phyloP scores from a whole-genome alignment of 2,329 filamentous ascomycete species.

The Hortaea werneckii region DNA sequence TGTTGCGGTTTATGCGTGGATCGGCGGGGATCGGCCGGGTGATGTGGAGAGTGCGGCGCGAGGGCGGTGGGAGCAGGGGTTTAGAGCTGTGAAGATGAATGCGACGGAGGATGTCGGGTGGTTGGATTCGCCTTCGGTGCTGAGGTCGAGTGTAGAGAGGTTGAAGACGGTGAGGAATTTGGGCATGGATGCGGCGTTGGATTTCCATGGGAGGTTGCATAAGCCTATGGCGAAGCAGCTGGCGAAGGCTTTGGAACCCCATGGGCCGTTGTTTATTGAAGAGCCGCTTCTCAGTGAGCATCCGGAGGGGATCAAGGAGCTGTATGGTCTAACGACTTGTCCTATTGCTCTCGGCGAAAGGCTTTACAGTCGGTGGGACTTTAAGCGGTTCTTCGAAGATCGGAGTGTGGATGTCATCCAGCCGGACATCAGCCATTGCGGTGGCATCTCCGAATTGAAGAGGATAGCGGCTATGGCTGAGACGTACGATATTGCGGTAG shows the following conservation, averaged over 20 bases:
- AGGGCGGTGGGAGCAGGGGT: conserved; percentile 50
- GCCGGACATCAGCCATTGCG: conserved; percentile 61
- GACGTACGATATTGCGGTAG: conserved; percentile 51
- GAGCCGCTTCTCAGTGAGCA: conserved; percentile 64
- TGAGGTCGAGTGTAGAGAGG: conserved; percentile 56
- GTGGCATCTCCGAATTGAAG: conserved; percentile 45
- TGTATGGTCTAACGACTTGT: conserved; percentile 46
- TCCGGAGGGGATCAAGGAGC: conserved; percentile 52
- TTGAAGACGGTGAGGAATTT: conserved; percentile 58
- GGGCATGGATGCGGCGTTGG: conserved; percentile 62
- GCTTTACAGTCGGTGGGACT: conserved; percentile 62
- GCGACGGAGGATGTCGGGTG: conserved; percentile 65
- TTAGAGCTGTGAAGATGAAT: conserved; percentile 67
- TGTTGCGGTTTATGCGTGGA: conserved; percentile 67
- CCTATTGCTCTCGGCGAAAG: conserved; percentile 66
- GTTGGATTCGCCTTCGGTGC: conserved; percentile 59
- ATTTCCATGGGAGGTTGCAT: conserved; percentile 69
- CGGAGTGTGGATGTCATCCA: conserved; percentile 61
- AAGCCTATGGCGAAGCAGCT: conserved; percentile 73
- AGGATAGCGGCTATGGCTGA: conserved; percentile 63
- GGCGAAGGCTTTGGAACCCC: conserved; percentile 54
- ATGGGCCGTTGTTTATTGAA: conserved; percentile 65
- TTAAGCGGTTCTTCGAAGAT: conserved; percentile 60
- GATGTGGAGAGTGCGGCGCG: conserved; percentile 49
- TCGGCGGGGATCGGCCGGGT: conserved; percentile 60